Conservation (phyloP, 2,329 filamentous ascomycete species). For the Aspergillus novoparasiticus region DNA sequence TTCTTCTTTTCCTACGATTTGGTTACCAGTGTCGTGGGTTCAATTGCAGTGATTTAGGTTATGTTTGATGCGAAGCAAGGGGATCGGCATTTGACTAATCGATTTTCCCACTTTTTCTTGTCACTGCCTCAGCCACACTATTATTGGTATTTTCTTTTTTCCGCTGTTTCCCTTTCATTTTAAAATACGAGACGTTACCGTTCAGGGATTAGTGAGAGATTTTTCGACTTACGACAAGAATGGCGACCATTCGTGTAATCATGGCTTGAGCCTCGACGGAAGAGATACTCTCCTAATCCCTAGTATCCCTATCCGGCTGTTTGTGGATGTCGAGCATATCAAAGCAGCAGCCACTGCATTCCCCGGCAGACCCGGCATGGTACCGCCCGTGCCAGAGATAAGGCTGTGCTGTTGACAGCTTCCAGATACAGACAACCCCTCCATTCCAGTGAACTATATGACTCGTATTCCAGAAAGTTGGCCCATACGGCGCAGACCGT, state of each 20-base stretch:
- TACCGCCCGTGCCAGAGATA: neutral
- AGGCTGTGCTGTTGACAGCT: neutral
- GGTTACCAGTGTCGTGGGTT: neutral
- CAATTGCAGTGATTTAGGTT: neutral
- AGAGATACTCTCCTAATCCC: neutral
- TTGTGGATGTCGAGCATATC: neutral
- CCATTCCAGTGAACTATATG: neutral
- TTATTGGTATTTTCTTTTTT: constrained; percentile 5
- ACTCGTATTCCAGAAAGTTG: neutral
- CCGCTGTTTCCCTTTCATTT: neutral
- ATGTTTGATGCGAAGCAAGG: constrained; percentile 2
- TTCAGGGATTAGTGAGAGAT: neutral
- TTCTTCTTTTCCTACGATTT: neutral
- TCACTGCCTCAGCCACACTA: constrained; percentile 10
- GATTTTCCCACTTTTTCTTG: neutral
- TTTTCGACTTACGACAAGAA: neutral
- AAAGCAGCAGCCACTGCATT: neutral
- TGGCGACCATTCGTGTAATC: neutral
- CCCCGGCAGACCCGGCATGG: neutral
- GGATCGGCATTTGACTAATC: constrained; percentile 13
- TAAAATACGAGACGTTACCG: neutral
- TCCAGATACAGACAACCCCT: neutral
- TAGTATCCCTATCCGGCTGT: neutral
- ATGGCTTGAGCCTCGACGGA: neutral
- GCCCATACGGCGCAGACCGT: neutral